These are phyloP conservation scores for Neofusicoccum ribis DNA, from an alignment of 2,329 filamentous ascomycete genomes.

Conservation along the genomic window DNA sequence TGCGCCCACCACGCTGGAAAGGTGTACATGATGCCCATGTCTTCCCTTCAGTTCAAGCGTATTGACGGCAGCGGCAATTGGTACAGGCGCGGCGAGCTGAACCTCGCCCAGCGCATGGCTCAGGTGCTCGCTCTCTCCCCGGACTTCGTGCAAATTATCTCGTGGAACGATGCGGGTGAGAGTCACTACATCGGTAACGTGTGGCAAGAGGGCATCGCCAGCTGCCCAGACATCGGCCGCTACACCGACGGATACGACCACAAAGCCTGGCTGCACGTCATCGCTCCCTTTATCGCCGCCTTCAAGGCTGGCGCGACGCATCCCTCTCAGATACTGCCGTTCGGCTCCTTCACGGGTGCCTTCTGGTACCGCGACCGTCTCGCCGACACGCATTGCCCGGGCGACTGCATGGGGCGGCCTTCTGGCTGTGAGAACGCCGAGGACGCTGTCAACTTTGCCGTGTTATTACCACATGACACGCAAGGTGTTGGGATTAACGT, in stretches of 20 bases:
- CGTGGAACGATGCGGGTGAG: slow-evolving; percentile 46
- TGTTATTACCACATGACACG: slow-evolving; percentile 3
- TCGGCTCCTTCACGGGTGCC: slow-evolving; percentile 9
- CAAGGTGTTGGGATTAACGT: slow-evolving; percentile 10
- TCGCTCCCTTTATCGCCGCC: slow-evolving; percentile 39
- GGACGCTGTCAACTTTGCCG: slow-evolving; percentile 17
- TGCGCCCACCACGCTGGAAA: slow-evolving; percentile 34
- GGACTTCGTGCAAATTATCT: slow-evolving; percentile 42
- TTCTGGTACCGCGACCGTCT: slow-evolving; percentile 19
- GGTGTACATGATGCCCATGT: slow-evolving; percentile 41
- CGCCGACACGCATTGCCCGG: slow-evolving; percentile 2
- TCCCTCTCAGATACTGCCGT: slow-evolving; percentile 3
- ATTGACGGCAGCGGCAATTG: slow-evolving; percentile 33
- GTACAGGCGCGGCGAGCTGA: slow-evolving; percentile 41
- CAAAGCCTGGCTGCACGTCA: slow-evolving; percentile 36
- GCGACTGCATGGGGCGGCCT: slow-evolving; percentile 13
- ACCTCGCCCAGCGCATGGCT: slow-evolving; percentile 33
- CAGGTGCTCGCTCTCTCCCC: slow-evolving; percentile 36
- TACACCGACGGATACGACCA: slow-evolving; percentile 38
- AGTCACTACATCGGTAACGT: slow-evolving; percentile 44
- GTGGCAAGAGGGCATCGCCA: slow-evolving; percentile 35
- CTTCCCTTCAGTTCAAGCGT: slow-evolving; percentile 43
- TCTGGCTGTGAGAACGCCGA: slow-evolving; percentile 8
- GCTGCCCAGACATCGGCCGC: slow-evolving; percentile 25
- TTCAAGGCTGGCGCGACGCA: slow-evolving; percentile 36